Base-by-base conservation (phyloP, 257 asterid species). In the Petunia secreta region DNA sequence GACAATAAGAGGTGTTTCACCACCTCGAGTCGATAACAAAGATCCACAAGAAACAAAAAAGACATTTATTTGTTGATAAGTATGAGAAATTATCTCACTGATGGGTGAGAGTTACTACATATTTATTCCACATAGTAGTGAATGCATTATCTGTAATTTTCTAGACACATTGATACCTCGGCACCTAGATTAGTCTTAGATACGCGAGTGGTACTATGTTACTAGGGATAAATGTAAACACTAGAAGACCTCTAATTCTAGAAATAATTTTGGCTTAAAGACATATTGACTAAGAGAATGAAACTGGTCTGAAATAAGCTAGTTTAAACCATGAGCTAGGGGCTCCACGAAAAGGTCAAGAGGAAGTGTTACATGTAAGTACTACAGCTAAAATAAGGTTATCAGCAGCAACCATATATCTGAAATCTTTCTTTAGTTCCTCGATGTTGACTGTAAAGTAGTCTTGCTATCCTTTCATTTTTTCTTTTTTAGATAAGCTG, bases 51-150 rank as follows among this genome's bases (percentile, higher is more conserved):
- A 16, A 69, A 16, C 4, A 68, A 44, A 13, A 15, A 55, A 5
- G n/a, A 8, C 16, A 69, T 48, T 8, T 69, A 44, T 10, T 25
- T 69, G 10, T 25, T 0, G 37, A 69, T 4, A 6, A 66, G 40
- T 6, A 39, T 39, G 74, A 65, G 48, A 65, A 65, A 14, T n/a
- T 34, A 40, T 40, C 74, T 39, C 37, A 65, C 52, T 8, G 74
- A 40, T 66, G 53, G 74, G 53, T 66, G 53, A 66, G 53, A 66
- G 14, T 48, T 39, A 14, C 48, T 64, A 64, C 53, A 40, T 66
- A 36, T 66, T 66, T n/a, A 15, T 5, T 41, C 53, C 53, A 41
- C 16, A 67, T 34, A 6, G 39, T 15, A n/a, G 15, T 41, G 3
- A 43, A 67, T 0, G 39, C 54, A 43, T n/a, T 67, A 41, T 37